Base-by-base conservation (phyloP, 2,329 filamentous ascomycete genomes). In the Leptodontidium sp. region DNA sequence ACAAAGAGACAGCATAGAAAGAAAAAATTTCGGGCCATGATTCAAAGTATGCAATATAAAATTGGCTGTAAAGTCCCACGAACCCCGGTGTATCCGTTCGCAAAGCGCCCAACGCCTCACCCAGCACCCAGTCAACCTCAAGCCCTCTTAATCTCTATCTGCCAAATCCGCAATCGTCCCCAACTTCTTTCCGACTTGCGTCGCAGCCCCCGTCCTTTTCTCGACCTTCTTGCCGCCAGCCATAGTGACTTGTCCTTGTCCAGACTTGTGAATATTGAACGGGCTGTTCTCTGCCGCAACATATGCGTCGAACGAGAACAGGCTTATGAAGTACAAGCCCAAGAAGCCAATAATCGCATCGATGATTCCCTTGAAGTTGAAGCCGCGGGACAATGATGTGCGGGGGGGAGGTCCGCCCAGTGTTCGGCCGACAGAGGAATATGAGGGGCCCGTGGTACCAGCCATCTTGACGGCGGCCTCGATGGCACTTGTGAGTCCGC, bases 401-500 rank as follows among this genome's bases (percentile, higher is more conserved):
- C 72, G 59, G 24, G 73, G 75, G 12, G 71, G 70, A 24, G 79
- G 80, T 8, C 83, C 84, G 9, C 88, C 88, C 0, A 91, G 82
- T 29, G 86, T 88, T 55, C 87, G 84, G 1, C 89, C 89, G 0
- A 83, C 83, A 0, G 84, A 84, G 63, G 82, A 82, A 76, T 90
- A 90, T 0, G 80, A 79, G 2, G 84, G 82, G 61, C 82, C 84
- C 1, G 80, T 75, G 6, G 82, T 65, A 11, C 77, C 76, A 24
- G 78, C 75, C 21, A 90, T 81, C 78, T 87, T 87, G 63, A 89
- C 82, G 3, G 87, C 88, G 78, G 91, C 91, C 76, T 91, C 90
- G 72, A 98, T 90, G 29, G 92, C 93, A 66, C 89, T 86, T 45
- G 90, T 91, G 53, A 99, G 88, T 63, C 89, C 90, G 12, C 89